Evolutionary conservation across 148 eudicot species (phyloP), one percentile per base, ranked within the genome.

Genomic region (Cornus suecica): DNA sequence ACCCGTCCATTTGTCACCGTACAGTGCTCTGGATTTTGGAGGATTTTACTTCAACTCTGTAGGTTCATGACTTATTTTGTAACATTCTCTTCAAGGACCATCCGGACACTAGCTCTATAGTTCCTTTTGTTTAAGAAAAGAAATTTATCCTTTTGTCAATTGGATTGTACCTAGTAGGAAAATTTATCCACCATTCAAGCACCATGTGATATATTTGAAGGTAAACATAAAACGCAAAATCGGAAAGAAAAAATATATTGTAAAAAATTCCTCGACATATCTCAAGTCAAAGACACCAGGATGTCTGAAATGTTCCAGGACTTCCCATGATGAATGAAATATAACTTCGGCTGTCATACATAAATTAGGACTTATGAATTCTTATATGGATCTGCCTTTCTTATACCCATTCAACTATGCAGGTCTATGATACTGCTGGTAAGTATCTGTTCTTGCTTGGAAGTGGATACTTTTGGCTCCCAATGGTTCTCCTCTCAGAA

Each of bases 351-450:
- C 6, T 37, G 9, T 37, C 42, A 1, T 37, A 8, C 9, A 4
- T 1, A 6, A 37, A 37, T 37, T 37, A 37, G 9, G 42, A 37
- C 5, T 37, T 37, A 37, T 4, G 42, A n/a, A n/a, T n/a, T 37
- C 42, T 37, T 37, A 37, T 37, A 10, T 37, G 42, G 42, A 37
- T 37, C 3, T 37, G 42, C 10, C 9, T 37, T 37, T 37, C 2
- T 58, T 58, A 22, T 16, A 13, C 20, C 54, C 24, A 52, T 18
- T 11, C 16, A 14, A 32, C 67, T 66, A 10, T 79, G 31, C 80
- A 93, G 98, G 80, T 93, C 30, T 88, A 88, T 62, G 96, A 89
- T n/a, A 81, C 83, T 70, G 81, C 78, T 28, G 98, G 96, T 77
- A 68, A 37, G 22, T 82, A 86, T 73, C 70, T 87, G 31, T 76